These are phyloP conservation scores for Curvularia verruculosa DNA, from an alignment of 2,329 filamentous ascomycete genomes.

Conservation along the genomic window DNA sequence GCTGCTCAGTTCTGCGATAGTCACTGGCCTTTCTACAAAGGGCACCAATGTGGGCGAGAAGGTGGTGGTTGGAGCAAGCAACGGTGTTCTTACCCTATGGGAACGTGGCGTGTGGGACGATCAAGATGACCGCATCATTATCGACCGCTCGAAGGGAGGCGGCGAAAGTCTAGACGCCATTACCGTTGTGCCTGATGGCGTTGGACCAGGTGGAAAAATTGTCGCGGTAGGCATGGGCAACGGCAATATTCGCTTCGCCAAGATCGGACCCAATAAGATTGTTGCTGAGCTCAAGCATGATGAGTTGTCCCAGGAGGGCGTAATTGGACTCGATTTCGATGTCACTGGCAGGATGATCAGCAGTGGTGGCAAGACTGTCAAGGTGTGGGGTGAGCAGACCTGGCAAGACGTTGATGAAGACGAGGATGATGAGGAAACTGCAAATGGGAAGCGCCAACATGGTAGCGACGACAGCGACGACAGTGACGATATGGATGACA, in stretches of 20 bases:
- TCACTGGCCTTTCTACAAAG: slow-evolving; percentile 75
- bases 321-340: slow-evolving; percentile 83
- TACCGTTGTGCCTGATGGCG: slow-evolving; percentile 70
- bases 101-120: slow-evolving; percentile 95
- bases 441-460: slow-evolving; percentile 50
- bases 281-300: slow-evolving; percentile 74
- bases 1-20: slow-evolving; percentile 78
- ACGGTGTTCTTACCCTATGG: slow-evolving; percentile 88
- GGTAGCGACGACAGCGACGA: slow-evolving; percentile 39
- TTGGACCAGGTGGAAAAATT: slow-evolving; percentile 71
- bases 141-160: slow-evolving; percentile 66
- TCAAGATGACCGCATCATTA: slow-evolving; percentile 84
- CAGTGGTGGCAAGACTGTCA: slow-evolving; percentile 82
- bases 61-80: slow-evolving; percentile 76
- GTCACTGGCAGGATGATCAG: slow-evolving; percentile 85
- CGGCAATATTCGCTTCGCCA: slow-evolving; percentile 77
- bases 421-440: slow-evolving; percentile 41
- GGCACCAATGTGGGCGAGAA: slow-evolving; percentile 74
- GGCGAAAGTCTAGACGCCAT: slow-evolving; percentile 85
- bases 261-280: slow-evolving; percentile 75
- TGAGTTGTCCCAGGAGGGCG: slow-evolving; percentile 74
- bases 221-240: slow-evolving; percentile 83
- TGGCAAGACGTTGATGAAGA: slow-evolving; percentile 57
- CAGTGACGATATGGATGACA: slow-evolving; percentile 48
- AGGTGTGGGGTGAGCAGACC: slow-evolving; percentile 84